Percentiles rank a stretch among this genome's conserved stretches.
Evolutionary conservation across 78 protist genomes (phyloP).

Genomic region (Dictyostelium purpureum): DNA sequence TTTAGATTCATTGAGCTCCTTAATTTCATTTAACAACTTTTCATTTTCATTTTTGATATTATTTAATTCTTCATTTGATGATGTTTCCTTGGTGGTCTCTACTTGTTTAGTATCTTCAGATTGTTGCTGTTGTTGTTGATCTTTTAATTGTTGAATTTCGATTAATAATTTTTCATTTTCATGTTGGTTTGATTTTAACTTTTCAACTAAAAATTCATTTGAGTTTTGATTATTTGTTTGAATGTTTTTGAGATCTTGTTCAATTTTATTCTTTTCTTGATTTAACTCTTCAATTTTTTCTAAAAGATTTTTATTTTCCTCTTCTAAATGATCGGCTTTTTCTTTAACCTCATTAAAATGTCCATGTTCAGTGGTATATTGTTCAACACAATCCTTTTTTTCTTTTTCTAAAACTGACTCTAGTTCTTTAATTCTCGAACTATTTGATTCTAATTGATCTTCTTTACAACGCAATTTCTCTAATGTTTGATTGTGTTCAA

Average conservation of each 20-base stretch:
- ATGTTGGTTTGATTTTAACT: background rate
- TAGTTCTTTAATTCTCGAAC: no score
- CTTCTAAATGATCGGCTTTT: background rate
- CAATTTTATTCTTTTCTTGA: no score
- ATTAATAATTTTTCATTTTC: background rate
- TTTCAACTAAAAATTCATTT: background rate
- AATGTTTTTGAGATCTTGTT: no score
- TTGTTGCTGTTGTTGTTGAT: background rate
- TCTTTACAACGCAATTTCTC: background rate
- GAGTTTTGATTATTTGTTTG: background rate
- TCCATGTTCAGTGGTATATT: no score
- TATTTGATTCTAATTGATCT: background rate
- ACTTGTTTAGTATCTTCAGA: background rate
- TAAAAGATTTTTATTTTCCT: background rate
- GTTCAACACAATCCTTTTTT: no score
- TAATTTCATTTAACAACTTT: no score
- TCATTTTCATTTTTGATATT: background rate
- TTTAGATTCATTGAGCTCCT: no score
- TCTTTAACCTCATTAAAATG: no score
- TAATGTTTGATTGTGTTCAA: background rate
- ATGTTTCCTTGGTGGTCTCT: background rate
- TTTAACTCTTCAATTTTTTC: no score
- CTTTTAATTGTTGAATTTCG: background rate
- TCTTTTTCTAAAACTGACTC: no score
- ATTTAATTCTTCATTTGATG: background rate